Evolutionary conservation across 306 rosid genomes (phyloP).

Genomic region (Quercus aquifolioides): DNA sequence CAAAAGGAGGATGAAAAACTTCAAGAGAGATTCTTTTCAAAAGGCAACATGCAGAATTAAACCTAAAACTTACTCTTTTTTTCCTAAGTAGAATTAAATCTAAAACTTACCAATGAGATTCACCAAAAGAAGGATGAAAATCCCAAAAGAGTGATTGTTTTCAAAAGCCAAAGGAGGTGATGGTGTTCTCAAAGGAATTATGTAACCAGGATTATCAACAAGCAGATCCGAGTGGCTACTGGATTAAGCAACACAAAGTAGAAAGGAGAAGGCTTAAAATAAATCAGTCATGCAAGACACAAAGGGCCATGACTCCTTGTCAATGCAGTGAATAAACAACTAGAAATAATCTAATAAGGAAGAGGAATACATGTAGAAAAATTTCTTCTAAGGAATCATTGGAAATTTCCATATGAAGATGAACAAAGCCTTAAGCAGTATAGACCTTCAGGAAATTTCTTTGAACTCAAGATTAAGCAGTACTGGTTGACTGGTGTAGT

Average conservation of each 20-base stretch:
- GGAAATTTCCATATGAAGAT: background rate
- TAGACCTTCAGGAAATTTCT: background rate
- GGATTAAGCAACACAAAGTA: slow-evolving; percentile 20
- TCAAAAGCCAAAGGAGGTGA: slow-evolving; percentile 31
- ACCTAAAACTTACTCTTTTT: slow-evolving; percentile 36
- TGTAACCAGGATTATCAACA: slow-evolving; percentile 27
- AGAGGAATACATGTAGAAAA: background rate
- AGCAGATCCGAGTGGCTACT: slow-evolving; percentile 17
- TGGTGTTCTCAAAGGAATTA: slow-evolving; percentile 25
- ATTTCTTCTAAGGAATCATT: background rate
- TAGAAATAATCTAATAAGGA: background rate
- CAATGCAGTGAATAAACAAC: slow-evolving; percentile 5
- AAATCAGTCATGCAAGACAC: background rate
- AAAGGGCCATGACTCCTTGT: background rate
- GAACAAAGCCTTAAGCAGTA: background rate
- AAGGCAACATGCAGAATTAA: slow-evolving; percentile 14
- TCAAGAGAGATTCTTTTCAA: slow-evolving; percentile 27
- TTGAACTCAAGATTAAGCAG: background rate
- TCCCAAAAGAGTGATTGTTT: slow-evolving; percentile 27
- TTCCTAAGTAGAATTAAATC: slow-evolving; percentile 5
- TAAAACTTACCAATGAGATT: slow-evolving; percentile 47
- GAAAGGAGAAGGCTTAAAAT: background rate
- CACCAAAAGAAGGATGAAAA: slow-evolving; percentile 28
- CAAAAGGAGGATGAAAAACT: slow-evolving; percentile 30
- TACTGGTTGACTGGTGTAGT: too few relatives aligned